Evolutionary conservation across 106 monocot genomes (phyloP).

Genomic region (Acorus calamus): DNA sequence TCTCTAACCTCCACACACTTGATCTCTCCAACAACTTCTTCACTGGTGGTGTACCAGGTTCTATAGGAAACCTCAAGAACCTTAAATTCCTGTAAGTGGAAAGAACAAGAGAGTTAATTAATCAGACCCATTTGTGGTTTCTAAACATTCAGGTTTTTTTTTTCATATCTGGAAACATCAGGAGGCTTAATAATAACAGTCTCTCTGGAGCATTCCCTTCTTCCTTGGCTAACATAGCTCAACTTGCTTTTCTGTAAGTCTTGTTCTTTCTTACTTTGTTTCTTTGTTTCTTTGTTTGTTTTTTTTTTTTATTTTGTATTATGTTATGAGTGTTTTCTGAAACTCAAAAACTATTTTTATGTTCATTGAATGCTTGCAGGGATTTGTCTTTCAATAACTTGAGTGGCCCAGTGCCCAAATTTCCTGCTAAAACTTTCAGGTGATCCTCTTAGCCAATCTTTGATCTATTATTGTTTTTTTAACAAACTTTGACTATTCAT

Average conservation of each 20-base stretch:
- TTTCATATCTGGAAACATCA: neutral
- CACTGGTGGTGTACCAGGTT: conserved; percentile 52
- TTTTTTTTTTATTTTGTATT: too few relatives aligned
- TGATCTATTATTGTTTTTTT: too few relatives aligned
- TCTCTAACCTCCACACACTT: conserved; percentile 53
- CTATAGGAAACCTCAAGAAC: conserved; percentile 50
- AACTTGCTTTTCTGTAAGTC: conserved; percentile 44
- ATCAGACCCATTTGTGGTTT: too few relatives aligned
- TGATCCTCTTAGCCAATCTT: conserved; percentile 11
- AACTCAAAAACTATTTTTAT: neutral
- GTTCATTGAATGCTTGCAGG: conserved; percentile 12
- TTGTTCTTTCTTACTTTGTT: too few relatives aligned
- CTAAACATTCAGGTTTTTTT: too few relatives aligned
- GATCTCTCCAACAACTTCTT: conserved; percentile 68
- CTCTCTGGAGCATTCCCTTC: conserved; percentile 41
- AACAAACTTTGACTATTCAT: too few relatives aligned
- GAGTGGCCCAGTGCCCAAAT: conserved; percentile 40
- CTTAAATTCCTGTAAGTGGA: conserved; percentile 65
- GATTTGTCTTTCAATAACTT: conserved; percentile 65
- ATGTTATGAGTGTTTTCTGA: neutral
- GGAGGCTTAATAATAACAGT: conserved; percentile 70
- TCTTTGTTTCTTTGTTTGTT: neutral
- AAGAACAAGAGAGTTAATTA: neutral
- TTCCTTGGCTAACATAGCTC: conserved; percentile 28
- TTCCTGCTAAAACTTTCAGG: conserved; percentile 54